These are phyloP conservation scores for Cercospora sp. DNA, from an alignment of 2,329 filamentous ascomycete genomes.

Conservation along the genomic window DNA sequence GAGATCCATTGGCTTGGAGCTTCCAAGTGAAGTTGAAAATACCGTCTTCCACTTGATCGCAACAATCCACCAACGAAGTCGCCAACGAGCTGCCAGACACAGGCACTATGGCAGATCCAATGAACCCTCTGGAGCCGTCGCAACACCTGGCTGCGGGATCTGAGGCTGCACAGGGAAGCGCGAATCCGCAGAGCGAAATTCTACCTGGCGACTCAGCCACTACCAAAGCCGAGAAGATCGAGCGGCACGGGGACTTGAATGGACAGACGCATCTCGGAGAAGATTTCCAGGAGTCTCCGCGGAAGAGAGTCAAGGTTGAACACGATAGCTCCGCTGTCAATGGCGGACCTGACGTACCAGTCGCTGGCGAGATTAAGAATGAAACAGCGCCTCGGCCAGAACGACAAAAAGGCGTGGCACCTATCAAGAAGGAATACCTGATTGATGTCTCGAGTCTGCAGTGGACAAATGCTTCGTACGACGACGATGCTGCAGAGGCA, in stretches of 20 bases:
- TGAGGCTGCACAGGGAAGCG: conserved; percentile 27
- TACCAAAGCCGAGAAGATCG: conserved; percentile 45
- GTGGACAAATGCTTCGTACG: conserved; percentile 24
- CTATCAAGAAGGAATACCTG: conserved; percentile 70
- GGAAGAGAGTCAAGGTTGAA: conserved; percentile 44
- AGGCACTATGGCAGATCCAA: conserved; percentile 14
- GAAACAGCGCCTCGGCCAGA: conserved; percentile 16
- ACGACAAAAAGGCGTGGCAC: conserved; percentile 60
- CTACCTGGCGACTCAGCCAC: conserved; percentile 41
- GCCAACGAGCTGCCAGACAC: background rate
- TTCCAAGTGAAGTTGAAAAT: background rate
- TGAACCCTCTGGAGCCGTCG: conserved; percentile 32
- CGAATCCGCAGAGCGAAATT: conserved; percentile 39
- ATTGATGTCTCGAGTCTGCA: conserved; percentile 27
- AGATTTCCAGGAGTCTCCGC: conserved; percentile 35
- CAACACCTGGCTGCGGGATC: conserved; percentile 26
- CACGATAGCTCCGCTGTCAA: conserved; percentile 20
- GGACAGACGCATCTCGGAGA: conserved; percentile 16
- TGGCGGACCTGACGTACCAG: conserved; percentile 13
- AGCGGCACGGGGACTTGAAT: conserved; percentile 35
- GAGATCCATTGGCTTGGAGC: background rate
- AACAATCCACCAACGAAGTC: background rate
- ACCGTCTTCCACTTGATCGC: background rate
- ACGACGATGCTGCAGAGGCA: conserved; percentile 49
- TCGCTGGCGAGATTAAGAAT: background rate